These are phyloP conservation scores for Nannochloris sp. DNA, from an alignment of 139 green algal species.

Conservation along the genomic window DNA sequence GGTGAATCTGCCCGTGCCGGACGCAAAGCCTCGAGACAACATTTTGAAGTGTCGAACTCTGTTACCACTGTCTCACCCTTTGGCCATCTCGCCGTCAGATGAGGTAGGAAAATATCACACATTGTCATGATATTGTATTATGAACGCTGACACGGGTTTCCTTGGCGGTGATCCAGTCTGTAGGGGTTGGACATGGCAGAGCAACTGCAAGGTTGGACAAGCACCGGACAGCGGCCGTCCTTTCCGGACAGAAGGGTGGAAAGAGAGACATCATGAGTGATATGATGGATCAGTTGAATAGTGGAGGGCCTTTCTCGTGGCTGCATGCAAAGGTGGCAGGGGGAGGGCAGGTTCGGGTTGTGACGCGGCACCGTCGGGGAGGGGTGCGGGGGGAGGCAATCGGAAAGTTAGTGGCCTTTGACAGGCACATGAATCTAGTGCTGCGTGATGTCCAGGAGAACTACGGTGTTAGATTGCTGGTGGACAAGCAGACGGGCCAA, in stretches of 20 bases:
- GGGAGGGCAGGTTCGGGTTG: slow-evolving; percentile 36
- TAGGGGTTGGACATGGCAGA: slow-evolving; percentile 4
- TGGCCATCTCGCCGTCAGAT: slow-evolving; percentile 12
- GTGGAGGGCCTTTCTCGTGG: slow-evolving; percentile 34
- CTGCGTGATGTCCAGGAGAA: slow-evolving; percentile 57
- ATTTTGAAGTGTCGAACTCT: slow-evolving; percentile 42
- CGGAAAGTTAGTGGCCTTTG: slow-evolving; percentile 51
- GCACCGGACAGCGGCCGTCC: neutral
- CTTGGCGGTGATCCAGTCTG: neutral
- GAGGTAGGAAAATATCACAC: slow-evolving; percentile 3
- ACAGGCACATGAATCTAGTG: slow-evolving; percentile 66
- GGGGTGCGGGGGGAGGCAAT: slow-evolving; percentile 47
- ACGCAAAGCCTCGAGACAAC: slow-evolving; percentile 45
- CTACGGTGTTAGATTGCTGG: slow-evolving; percentile 54
- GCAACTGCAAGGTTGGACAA: neutral
- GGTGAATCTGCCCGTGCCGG: slow-evolving; percentile 41
- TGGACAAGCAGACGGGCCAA: slow-evolving; percentile 12
- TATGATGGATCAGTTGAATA: slow-evolving; percentile 19
- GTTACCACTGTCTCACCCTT: slow-evolving; percentile 36
- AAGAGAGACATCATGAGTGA: slow-evolving; percentile 3
- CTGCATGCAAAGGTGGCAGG: slow-evolving; percentile 21
- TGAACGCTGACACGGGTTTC: neutral
- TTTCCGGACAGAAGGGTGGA: neutral
- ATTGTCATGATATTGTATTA: neutral
- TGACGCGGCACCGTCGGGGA: slow-evolving; percentile 46